Base-by-base conservation (phyloP, 2,329 filamentous ascomycete genomes). In the Golovinomyces cichoracearum region DNA sequence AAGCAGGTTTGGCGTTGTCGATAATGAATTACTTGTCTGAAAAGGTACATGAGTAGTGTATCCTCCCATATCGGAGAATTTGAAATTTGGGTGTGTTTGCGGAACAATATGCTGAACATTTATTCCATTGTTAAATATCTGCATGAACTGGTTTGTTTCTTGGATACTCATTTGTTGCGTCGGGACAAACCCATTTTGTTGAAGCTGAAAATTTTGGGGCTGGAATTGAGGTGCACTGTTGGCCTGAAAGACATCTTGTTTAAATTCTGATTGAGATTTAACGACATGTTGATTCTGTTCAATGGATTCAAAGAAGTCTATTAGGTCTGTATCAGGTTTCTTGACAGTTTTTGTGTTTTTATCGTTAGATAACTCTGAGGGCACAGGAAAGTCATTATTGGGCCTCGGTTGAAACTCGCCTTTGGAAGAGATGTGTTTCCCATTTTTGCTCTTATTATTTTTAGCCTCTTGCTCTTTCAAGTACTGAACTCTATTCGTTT, bases 271-370 rank as follows among this genome's bases (percentile, higher is more conserved):
- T 53, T 71, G 68, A 1, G 63, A 60, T 33, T 64, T 69, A 69
- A 83, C 73, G 1, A 78, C 69, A 47, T 82, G 82, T 61, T 90
- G 84, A 54, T 86, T 85, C 60, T 84, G 77, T 59, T 94, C 86
- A 57, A 93, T 93, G 5, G 84, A 86, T 59, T 80, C 88, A 62
- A 93, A 93, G 64, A 93, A 94, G 66, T 88, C 90, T 60, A 93
- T 95, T 52, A 92, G 69, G 66, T 92, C 82, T 25, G 78, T 76
- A 55, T 73, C 77, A 25, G 78, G 76, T 1, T 72, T 76, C 62
- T 80, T 84, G 15, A 31, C 64, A 2, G 65, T 62, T 53, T 64
- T 66, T 50, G 53, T 51, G 19, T 60, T 54, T 23, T 60, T 49
- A 49, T 26, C 56, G 51, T 49, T 57, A 56, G 50, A 51, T 44